Conservation (phyloP, 352 stramenopile genomes). For the Globisporangium lucens region DNA sequence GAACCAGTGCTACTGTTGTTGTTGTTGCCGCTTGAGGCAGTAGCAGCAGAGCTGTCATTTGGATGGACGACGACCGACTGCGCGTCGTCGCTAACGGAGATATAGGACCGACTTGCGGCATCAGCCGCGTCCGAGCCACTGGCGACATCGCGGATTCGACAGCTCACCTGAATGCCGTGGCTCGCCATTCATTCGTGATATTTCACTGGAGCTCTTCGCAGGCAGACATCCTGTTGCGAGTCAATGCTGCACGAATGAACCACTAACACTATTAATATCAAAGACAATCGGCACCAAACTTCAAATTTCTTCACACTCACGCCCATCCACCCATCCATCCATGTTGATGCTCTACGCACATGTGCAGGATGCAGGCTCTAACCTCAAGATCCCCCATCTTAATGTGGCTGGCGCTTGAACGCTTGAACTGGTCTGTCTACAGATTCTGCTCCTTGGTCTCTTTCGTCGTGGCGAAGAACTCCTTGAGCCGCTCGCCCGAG, state of each 20-base stretch:
- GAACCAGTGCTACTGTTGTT: background rate
- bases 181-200: constrained; percentile 21
- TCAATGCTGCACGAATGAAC: background rate
- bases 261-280: constrained; percentile 1
- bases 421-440: constrained; percentile 11
- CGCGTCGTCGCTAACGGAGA: constrained; percentile 2
- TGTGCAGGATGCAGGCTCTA: background rate
- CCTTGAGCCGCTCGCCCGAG: constrained; percentile 40
- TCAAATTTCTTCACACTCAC: background rate
- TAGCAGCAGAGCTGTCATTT: too few species aligned
- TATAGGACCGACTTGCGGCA: background rate
- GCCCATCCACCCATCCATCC: background rate
- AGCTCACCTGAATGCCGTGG: constrained; percentile 59
- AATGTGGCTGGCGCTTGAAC: background rate
- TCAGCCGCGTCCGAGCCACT: background rate
- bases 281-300: background rate
- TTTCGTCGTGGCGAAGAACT: constrained; percentile 54
- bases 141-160: constrained; percentile 34
- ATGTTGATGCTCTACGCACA: background rate
- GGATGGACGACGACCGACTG: constrained; percentile 13
- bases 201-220: background rate
- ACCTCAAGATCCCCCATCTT: background rate
- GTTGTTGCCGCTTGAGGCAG: background rate
- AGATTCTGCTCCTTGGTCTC: constrained; percentile 31
- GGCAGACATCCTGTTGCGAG: background rate